Evolutionary conservation across 352 stramenopile species (phyloP).

Genomic region (Phytopythium chamaehyphon): DNA sequence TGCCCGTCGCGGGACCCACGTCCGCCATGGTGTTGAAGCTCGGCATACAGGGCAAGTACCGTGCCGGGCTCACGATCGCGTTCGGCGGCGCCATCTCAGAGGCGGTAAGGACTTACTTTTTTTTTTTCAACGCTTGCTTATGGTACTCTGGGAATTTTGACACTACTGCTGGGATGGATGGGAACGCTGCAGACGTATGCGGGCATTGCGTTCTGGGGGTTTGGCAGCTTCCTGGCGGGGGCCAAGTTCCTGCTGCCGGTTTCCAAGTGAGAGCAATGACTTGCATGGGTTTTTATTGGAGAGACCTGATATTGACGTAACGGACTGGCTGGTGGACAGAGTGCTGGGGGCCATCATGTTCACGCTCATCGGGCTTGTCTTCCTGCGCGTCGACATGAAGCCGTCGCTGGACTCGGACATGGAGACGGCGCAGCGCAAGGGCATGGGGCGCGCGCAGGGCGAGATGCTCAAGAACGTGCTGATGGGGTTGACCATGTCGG

Average conservation of each 20-base stretch:
- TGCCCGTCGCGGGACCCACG: slow-evolving; percentile 78
- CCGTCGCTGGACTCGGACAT: slow-evolving; percentile 61
- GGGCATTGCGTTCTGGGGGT: slow-evolving; percentile 86
- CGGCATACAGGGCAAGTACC: slow-evolving; percentile 85
- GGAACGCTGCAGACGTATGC: slow-evolving; percentile 64
- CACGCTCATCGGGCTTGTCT: slow-evolving; percentile 74
- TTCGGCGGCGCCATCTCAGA: slow-evolving; percentile 80
- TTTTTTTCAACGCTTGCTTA: no score
- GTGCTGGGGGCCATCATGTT: slow-evolving; percentile 85
- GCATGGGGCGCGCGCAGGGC: slow-evolving; percentile 39
- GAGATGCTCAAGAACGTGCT: slow-evolving; percentile 81
- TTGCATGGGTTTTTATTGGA: no score
- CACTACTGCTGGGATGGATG: background rate
- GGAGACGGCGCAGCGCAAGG: slow-evolving; percentile 46
- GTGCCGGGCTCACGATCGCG: slow-evolving; percentile 71
- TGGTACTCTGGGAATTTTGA: no score
- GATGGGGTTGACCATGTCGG: slow-evolving; percentile 85
- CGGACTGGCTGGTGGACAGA: slow-evolving; percentile 20
- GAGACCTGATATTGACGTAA: no score
- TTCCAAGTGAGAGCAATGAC: slow-evolving; percentile 73
- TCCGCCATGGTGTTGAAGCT: slow-evolving; percentile 88
- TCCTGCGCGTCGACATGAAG: slow-evolving; percentile 79
- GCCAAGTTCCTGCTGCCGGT: slow-evolving; percentile 79
- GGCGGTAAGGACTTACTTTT: no score
- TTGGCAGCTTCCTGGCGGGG: slow-evolving; percentile 83